These are phyloP conservation scores for Cutaneotrichosporon sp. DNA, from an alignment of 1,284 basidiomycete species.

Conservation along the genomic window DNA sequence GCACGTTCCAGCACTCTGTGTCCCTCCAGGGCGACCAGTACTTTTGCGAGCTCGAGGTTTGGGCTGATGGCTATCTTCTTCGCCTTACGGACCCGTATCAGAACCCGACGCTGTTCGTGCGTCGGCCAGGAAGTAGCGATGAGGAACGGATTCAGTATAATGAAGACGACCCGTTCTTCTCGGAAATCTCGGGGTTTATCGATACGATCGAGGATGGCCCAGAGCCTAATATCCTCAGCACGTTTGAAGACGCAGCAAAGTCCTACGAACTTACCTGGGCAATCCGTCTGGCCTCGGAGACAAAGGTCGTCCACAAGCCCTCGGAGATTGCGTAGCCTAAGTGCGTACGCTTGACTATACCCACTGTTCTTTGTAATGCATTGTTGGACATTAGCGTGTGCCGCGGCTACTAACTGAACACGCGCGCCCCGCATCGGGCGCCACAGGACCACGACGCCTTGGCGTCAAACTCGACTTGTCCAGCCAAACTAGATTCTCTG, in stretches of 20 bases:
- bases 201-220: slow-evolving; percentile 66
- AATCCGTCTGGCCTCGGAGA: slow-evolving; percentile 58
- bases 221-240: slow-evolving; percentile 48
- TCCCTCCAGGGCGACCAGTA: slow-evolving; percentile 87
- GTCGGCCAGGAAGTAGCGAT: slow-evolving; percentile 62
- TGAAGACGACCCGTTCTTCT: slow-evolving; percentile 90
- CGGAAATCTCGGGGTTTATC: slow-evolving; percentile 79
- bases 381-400: too few species aligned
- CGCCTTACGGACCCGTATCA: slow-evolving; percentile 80
- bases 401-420: too few species aligned
- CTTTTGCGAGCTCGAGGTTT: slow-evolving; percentile 88
- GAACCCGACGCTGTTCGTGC: slow-evolving; percentile 74
- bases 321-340: neutral
- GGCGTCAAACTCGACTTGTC: too few species aligned
- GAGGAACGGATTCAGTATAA: slow-evolving; percentile 60
- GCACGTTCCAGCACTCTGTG: slow-evolving; percentile 81
- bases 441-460: too few species aligned
- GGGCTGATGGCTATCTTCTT: slow-evolving; percentile 65
- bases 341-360: too few species aligned
- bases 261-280: slow-evolving; percentile 67
- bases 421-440: too few species aligned
- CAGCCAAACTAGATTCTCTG: too few species aligned
- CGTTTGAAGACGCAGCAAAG: slow-evolving; percentile 70
- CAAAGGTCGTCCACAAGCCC: neutral
- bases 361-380: too few species aligned